A percentile compares a stretch with the other conserved stretches of the same genome.
phyloP scores from a whole-genome alignment of 2,329 filamentous ascomycete species.

The Trichoderma asperellum region DNA sequence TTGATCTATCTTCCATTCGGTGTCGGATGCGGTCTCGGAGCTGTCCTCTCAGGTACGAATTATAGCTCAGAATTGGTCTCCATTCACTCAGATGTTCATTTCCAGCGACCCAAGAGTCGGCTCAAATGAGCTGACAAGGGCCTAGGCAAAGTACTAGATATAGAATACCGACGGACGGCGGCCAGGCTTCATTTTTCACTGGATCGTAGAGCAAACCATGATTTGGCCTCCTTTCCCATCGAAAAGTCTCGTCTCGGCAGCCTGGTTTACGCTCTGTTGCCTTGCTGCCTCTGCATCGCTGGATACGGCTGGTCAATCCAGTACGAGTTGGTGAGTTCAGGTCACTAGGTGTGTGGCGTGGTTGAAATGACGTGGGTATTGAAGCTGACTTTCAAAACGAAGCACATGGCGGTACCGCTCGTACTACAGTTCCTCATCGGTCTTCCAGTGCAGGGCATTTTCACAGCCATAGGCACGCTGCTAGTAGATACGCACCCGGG shows the following conservation, averaged over 20 bases:
- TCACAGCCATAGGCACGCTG: slow-evolving; percentile 47
- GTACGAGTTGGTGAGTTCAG: slow-evolving; percentile 35
- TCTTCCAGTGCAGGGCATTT: slow-evolving; percentile 44
- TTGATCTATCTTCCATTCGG: neutral
- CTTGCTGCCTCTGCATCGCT: slow-evolving; percentile 30
- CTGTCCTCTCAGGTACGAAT: neutral
- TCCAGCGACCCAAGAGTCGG: neutral
- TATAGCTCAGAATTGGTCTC: neutral
- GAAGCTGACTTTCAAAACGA: neutral
- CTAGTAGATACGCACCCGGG: slow-evolving; percentile 49
- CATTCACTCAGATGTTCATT: neutral
- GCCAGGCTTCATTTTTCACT: slow-evolving; percentile 52
- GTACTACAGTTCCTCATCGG: slow-evolving; percentile 47
- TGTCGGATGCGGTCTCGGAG: neutral
- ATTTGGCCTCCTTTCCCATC: slow-evolving; percentile 43
- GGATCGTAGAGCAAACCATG: slow-evolving; percentile 48
- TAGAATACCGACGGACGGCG: slow-evolving; percentile 62
- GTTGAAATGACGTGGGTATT: neutral
- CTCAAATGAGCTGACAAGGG: neutral
- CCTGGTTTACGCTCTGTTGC: neutral
- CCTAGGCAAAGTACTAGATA: slow-evolving; percentile 60
- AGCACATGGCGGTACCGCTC: slow-evolving; percentile 44
- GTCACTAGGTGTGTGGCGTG: neutral
- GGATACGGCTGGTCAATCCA: slow-evolving; percentile 47
- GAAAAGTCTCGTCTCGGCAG: slow-evolving; percentile 41